Evolutionary conservation across 75 land plant species (phyloP).

Genomic region (Cupressus sempervirens): DNA sequence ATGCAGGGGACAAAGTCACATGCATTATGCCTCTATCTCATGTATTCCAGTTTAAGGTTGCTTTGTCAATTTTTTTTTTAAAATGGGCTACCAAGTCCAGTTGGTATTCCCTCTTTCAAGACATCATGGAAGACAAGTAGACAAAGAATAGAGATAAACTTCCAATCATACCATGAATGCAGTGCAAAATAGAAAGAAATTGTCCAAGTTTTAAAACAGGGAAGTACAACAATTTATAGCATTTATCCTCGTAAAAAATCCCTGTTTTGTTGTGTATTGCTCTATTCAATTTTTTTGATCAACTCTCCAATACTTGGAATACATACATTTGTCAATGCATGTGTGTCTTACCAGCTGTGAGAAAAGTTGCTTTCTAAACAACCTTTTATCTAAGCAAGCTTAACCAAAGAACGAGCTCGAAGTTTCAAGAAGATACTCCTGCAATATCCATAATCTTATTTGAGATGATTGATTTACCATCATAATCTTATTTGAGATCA

Average conservation of each 20-base stretch:
- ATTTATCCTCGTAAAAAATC: background rate
- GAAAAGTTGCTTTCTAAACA: background rate
- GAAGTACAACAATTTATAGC: background rate
- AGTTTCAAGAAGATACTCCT: slow-evolving; percentile 3
- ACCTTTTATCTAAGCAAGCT: background rate
- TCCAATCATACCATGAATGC: background rate
- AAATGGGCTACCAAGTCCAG: background rate
- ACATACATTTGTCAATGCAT: background rate
- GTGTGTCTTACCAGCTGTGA: background rate
- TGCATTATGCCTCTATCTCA: background rate
- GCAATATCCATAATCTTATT: background rate
- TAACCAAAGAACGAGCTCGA: slow-evolving; percentile 7
- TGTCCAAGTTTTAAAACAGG: background rate
- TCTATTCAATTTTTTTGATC: background rate
- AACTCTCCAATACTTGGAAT: background rate
- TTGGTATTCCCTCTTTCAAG: background rate
- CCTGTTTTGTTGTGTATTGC: background rate
- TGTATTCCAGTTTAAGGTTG: background rate
- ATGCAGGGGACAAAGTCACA: background rate
- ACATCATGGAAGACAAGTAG: background rate
- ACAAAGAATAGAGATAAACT: background rate
- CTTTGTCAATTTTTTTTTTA: background rate
- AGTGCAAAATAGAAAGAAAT: background rate
- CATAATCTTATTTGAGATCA: too few species aligned
- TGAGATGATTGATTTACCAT: background rate